Conservation (phyloP, 805 yeast genomes). For the Dipodascus geniculatus region DNA sequence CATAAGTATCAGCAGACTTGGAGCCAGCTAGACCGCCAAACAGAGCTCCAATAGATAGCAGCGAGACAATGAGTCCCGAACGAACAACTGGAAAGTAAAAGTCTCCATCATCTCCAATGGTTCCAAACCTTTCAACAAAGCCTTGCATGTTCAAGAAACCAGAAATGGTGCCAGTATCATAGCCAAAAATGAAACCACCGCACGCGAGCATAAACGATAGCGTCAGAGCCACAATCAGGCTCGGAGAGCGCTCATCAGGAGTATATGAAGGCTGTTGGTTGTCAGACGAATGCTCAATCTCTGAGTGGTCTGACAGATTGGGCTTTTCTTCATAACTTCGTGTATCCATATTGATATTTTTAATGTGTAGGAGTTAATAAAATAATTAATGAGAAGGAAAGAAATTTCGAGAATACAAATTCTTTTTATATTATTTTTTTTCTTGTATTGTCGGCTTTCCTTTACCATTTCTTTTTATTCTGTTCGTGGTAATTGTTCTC, state of each 20-base stretch:
- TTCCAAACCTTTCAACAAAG: slow-evolving; percentile 39
- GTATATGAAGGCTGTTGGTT: background rate
- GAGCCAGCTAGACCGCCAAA: slow-evolving; percentile 55
- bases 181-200: slow-evolving; percentile 57
- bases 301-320: background rate
- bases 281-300: background rate
- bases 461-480: background rate
- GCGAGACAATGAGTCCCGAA: slow-evolving; percentile 59
- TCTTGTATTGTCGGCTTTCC: background rate
- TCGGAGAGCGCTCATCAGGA: background rate
- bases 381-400: background rate
- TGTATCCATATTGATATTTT: background rate
- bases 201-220: slow-evolving; percentile 44
- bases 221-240: slow-evolving; percentile 11
- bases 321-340: background rate
- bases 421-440: background rate
- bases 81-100: slow-evolving; percentile 37
- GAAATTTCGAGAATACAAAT: background rate
- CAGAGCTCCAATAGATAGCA: slow-evolving; percentile 60
- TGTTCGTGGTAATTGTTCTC: background rate
- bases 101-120: slow-evolving; percentile 24
- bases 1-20: slow-evolving; percentile 41
- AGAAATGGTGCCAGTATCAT: slow-evolving; percentile 59
- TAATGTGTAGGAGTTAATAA: background rate
- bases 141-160: slow-evolving; percentile 52